A percentile compares a stretch with the other conserved stretches of the same genome.
These are phyloP conservation scores for Rhamnella rubrinervis DNA, from an alignment of 331 rosid species.

Conservation along the genomic window DNA sequence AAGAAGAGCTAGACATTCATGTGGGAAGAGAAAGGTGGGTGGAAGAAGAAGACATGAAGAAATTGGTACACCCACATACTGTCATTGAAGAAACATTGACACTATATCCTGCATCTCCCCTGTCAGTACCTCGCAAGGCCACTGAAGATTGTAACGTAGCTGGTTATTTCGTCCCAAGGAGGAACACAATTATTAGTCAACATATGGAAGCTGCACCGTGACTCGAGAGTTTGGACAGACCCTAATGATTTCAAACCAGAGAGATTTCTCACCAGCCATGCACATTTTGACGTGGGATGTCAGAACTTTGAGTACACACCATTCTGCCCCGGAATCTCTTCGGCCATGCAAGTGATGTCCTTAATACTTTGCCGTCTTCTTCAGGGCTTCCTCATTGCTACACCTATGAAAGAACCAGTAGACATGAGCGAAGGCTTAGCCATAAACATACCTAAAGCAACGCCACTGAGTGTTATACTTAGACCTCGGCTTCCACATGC, in stretches of 20 bases:
- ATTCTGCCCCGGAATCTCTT: slow-evolving; percentile 41
- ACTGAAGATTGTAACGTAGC: slow-evolving; percentile 36
- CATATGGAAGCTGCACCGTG: slow-evolving; percentile 48
- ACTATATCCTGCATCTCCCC: no score
- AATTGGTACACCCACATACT: no score
- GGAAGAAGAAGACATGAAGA: no score
- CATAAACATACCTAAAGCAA: slow-evolving; percentile 36
- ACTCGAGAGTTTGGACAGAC: slow-evolving; percentile 41
- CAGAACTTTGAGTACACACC: slow-evolving; percentile 35
- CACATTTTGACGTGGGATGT: slow-evolving; percentile 4
- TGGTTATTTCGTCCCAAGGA: slow-evolving; percentile 33
- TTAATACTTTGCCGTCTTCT: slow-evolving; percentile 41
- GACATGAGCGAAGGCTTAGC: slow-evolving; percentile 50
- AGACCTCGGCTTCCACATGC: slow-evolving; percentile 37
- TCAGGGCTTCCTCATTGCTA: slow-evolving; percentile 47
- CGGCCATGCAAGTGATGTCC: slow-evolving; percentile 37
- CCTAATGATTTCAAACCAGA: slow-evolving; percentile 45
- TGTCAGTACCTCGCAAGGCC: slow-evolving; percentile 45
- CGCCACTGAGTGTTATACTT: slow-evolving; percentile 20
- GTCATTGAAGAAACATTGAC: no score
- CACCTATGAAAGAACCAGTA: slow-evolving; percentile 9
- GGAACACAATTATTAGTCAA: slow-evolving; percentile 48
- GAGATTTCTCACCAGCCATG: slow-evolving; percentile 34
- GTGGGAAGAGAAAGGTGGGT: no score
- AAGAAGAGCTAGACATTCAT: no score